A percentile compares a stretch with the other conserved stretches of the same genome.
Conservation (phyloP, 495 filamentous ascomycete species). For the Penicillium bovifimosum region DNA sequence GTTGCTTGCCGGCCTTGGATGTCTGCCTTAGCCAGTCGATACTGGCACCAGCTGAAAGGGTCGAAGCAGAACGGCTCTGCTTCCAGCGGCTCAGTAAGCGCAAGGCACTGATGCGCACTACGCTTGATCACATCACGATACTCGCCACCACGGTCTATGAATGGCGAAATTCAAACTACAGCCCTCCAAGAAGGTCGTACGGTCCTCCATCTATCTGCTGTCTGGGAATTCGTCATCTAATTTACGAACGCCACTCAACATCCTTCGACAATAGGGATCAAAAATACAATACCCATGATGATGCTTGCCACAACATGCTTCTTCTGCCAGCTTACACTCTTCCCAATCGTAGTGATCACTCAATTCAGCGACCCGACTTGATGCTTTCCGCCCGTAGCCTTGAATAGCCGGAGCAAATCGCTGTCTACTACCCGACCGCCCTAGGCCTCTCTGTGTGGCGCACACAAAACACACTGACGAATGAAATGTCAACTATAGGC, state of each 20-base stretch:
- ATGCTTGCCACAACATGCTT: background rate
- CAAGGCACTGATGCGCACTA: background rate
- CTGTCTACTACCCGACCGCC: no score
- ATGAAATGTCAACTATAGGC: no score
- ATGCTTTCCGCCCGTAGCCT: constrained; percentile 25
- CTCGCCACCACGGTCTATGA: background rate
- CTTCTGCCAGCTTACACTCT: background rate
- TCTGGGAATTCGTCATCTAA: background rate
- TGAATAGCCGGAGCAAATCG: constrained; percentile 36
- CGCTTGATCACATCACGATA: background rate
- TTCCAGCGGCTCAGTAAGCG: background rate
- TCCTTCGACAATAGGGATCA: background rate
- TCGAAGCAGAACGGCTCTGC: background rate
- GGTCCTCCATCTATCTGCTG: background rate
- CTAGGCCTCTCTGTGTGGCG: no score
- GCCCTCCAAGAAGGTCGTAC: background rate
- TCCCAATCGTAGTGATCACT: background rate
- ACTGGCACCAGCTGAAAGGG: background rate
- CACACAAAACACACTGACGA: no score
- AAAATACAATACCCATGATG: constrained; percentile 2
- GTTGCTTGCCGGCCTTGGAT: background rate
- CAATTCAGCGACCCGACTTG: background rate
- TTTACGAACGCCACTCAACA: background rate
- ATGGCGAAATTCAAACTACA: background rate
- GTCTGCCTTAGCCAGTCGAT: background rate